These are phyloP conservation scores for Baudoinia panamericana DNA, from an alignment of 495 filamentous ascomycete genomes.

Conservation along the genomic window DNA sequence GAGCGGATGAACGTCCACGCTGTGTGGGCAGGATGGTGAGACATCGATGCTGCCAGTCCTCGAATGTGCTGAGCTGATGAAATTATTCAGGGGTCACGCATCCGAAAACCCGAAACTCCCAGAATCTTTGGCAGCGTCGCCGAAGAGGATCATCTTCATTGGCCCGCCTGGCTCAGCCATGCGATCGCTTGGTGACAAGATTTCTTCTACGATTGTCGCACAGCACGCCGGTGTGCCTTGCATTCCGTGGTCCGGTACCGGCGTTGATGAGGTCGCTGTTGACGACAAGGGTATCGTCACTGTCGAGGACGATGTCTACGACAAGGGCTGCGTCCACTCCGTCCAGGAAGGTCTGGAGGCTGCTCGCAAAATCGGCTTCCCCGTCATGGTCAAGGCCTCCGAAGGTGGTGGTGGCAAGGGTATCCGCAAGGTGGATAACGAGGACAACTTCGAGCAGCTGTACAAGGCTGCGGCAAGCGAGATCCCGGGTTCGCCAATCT, in stretches of 20 bases:
- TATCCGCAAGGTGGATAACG: slow-evolving; percentile 86
- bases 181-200: slow-evolving; percentile 98
- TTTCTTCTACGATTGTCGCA: slow-evolving; percentile 97
- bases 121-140: slow-evolving; percentile 86
- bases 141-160: slow-evolving; percentile 98
- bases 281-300: slow-evolving; percentile 82
- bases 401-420: slow-evolving; percentile 99
- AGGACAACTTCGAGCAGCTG: slow-evolving; percentile 68
- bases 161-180: slow-evolving; percentile 95
- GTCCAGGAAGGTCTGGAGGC: slow-evolving; percentile 79
- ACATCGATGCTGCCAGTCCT: not conserved
- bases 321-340: slow-evolving; percentile 76
- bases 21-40: slow-evolving; percentile 97
- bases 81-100: slow-evolving; percentile 67
- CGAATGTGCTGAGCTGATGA: slow-evolving; percentile 12
- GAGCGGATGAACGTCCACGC: slow-evolving; percentile 97
- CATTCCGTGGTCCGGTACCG: slow-evolving; percentile 95
- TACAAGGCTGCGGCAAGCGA: slow-evolving; percentile 95
- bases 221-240: slow-evolving; percentile 95
- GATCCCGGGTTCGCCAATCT: slow-evolving; percentile 98
- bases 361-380: slow-evolving; percentile 86
- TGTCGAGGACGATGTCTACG: slow-evolving; percentile 73
- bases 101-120: slow-evolving; percentile 97
- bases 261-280: slow-evolving; percentile 67
- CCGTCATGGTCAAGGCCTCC: slow-evolving; percentile 99